Evolutionary conservation across 2,329 filamentous ascomycete species (phyloP), one percentile per base, ranked within the genome.

Genomic region (Fusarium sp.): DNA sequence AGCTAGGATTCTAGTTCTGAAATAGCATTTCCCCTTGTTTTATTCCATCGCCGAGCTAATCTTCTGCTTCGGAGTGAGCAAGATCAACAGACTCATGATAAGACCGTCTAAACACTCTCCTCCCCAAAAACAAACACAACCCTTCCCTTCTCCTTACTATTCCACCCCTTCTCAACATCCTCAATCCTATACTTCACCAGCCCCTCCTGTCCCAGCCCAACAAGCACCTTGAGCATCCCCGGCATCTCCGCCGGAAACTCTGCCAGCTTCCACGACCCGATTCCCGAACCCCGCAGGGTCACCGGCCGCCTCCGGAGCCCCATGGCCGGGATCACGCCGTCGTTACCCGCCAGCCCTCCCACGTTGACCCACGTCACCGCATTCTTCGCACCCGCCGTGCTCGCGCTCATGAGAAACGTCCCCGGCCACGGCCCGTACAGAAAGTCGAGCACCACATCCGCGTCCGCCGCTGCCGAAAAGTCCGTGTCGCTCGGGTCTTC

Each of bases 381-480:
- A n/a, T 74, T 76, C 44, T 43, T 69, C 2, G 62, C 67, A 19
- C n/a, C 10, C 28, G 70, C 70, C 2, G 76, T 74, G 32, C 72
- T 75, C 15, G 84, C 67, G 4, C 76, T 76, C 6, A 70, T 65
- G 7, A 86, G 73, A 9, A 82, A 70, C 6, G 78, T 76, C 10
- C 75, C 64, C 0, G 79, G 71, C 13, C 79, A 75, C 0, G 77
- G 73, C 0, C 84, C 85, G 71, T 83, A 86, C 7, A 88, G 73
- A 65, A 86, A 88, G 66, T 88, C 84, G 2, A 88, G 73, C 4
- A 87, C 77, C 3, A 87, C 76, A 58, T 87, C 83, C 29, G 80
- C 79, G 32, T 80, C 77, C 2, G 75, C 78, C 0, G 81, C 73
- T 8, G 72, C 70, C 3, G 77, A 76, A 58, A 82, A 84, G 60